Evolutionary conservation across 768 basidiomycete species (phyloP).

Genomic region (Boletus sp.): DNA sequence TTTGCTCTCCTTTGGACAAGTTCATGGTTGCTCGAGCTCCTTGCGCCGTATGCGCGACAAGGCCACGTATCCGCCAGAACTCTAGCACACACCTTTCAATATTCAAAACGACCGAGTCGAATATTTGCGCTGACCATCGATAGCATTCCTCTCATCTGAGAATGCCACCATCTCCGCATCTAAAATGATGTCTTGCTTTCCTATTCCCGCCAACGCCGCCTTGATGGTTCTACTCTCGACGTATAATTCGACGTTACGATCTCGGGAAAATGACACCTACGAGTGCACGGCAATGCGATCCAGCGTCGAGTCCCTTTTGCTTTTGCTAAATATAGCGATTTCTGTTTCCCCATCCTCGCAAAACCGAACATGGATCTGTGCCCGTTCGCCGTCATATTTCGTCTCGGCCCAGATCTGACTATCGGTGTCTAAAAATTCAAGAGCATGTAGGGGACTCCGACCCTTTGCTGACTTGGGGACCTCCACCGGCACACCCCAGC

Average conservation of each 20-base stretch:
- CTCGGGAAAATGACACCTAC: conserved; percentile 21
- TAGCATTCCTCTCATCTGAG: conserved; percentile 48
- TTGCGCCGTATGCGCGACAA: conserved; percentile 57
- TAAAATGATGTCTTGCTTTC: conserved; percentile 47
- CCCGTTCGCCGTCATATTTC: conserved; percentile 94
- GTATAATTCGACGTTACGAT: neutral
- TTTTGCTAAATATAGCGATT: conserved; percentile 87
- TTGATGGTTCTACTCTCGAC: conserved; percentile 49
- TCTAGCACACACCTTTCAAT: conserved; percentile 41
- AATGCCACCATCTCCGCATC: conserved; percentile 94
- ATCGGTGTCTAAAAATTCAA: conserved; percentile 36
- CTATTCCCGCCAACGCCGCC: conserved; percentile 48
- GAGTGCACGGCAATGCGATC: conserved; percentile 70
- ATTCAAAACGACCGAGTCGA: neutral
- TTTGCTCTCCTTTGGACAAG: conserved; percentile 15
- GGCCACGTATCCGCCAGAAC: conserved; percentile 69
- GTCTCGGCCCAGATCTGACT: conserved; percentile 76
- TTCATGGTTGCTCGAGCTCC: conserved; percentile 44
- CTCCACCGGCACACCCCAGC: conserved; percentile 61
- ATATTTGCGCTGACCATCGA: conserved; percentile 61
- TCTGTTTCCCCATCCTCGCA: conserved; percentile 33
- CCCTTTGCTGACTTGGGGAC: conserved; percentile 87
- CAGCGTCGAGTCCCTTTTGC: conserved; percentile 74
- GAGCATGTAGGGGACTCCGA: conserved; percentile 53
- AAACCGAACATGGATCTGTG: conserved; percentile 82